phyloP scores from a whole-genome alignment of 2,329 filamentous ascomycete species.

The Capronia epimyces region DNA sequence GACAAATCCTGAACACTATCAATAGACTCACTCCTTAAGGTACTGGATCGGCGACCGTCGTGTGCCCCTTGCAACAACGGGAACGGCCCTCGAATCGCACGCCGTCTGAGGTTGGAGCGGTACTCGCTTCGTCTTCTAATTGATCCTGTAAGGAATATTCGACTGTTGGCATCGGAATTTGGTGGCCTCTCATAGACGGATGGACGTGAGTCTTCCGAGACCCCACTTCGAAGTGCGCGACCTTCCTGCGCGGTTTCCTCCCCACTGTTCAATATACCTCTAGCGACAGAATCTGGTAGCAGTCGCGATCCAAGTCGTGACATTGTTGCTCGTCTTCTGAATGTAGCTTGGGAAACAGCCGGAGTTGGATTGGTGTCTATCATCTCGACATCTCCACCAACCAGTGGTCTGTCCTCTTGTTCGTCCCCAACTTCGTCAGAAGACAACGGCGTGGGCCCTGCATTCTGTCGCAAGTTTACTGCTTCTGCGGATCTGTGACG shows the following conservation, averaged over 20 bases:
- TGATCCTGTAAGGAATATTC: conserved; percentile 21
- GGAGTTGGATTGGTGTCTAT: conserved; percentile 25
- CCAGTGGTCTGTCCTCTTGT: conserved; percentile 36
- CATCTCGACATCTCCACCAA: conserved; percentile 33
- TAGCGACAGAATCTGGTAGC: conserved; percentile 43
- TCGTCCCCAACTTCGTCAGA: conserved; percentile 34
- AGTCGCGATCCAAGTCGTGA: conserved; percentile 45
- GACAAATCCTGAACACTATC: conserved; percentile 28
- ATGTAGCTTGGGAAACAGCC: conserved; percentile 29
- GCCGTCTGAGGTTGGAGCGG: conserved; percentile 32
- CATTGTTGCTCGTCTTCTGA: conserved; percentile 43
- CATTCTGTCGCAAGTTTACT: conserved; percentile 11
- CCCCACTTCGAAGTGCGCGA: conserved; percentile 41
- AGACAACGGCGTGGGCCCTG: conserved; percentile 9
- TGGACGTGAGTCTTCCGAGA: conserved; percentile 34
- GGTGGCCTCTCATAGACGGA: conserved; percentile 21
- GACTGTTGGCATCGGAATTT: conserved; percentile 10
- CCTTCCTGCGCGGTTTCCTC: conserved; percentile 44
- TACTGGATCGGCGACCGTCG: conserved; percentile 29
- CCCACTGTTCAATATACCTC: conserved; percentile 42
- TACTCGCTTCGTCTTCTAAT: conserved; percentile 17
- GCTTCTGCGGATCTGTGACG: conserved; percentile 26
- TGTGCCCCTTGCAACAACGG: conserved; percentile 35
- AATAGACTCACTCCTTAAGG: conserved; percentile 26
- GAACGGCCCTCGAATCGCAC: conserved; percentile 38